Conservation (phyloP, 2,329 filamentous ascomycete species). For the Aspergillus candidus region DNA sequence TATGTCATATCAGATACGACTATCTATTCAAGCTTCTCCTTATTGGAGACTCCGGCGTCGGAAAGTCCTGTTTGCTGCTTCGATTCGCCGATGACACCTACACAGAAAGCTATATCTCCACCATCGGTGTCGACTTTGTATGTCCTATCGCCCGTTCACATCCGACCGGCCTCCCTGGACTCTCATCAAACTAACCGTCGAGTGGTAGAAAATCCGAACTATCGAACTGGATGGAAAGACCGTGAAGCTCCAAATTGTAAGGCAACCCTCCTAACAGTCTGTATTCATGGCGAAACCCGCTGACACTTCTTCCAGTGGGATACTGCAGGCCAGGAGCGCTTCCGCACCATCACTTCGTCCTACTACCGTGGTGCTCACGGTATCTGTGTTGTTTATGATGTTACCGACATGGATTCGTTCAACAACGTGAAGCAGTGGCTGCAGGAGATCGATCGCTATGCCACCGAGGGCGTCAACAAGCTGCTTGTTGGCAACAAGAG, state of each 20-base stretch:
- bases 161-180: neutral
- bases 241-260: conserved; percentile 97
- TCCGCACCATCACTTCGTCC: conserved; percentile 98
- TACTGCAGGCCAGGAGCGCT: conserved; percentile 96
- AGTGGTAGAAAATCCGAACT: conserved; percentile 88
- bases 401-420: conserved; percentile 99
- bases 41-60: conserved; percentile 99
- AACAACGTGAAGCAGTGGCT: conserved; percentile 99
- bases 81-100: conserved; percentile 99
- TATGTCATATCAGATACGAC: conserved; percentile 71
- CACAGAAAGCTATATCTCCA: conserved; percentile 99
- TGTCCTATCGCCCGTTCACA: conserved; percentile 34
- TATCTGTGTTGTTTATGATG: conserved; percentile 99
- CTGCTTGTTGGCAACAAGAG: conserved; percentile 99
- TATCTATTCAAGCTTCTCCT: conserved; percentile 99
- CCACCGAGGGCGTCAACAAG: conserved; percentile 99
- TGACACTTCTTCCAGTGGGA: conserved; percentile 67
- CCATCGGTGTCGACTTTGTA: conserved; percentile 98
- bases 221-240: conserved; percentile 99
- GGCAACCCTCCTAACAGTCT: conserved; percentile 23
- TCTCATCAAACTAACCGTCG: conserved; percentile 13
- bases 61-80: conserved; percentile 97
- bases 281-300: neutral
- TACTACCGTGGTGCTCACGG: conserved; percentile 99
- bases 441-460: conserved; percentile 98